Conservation (phyloP, 345 rosid species). For the Triadica sebifera region DNA sequence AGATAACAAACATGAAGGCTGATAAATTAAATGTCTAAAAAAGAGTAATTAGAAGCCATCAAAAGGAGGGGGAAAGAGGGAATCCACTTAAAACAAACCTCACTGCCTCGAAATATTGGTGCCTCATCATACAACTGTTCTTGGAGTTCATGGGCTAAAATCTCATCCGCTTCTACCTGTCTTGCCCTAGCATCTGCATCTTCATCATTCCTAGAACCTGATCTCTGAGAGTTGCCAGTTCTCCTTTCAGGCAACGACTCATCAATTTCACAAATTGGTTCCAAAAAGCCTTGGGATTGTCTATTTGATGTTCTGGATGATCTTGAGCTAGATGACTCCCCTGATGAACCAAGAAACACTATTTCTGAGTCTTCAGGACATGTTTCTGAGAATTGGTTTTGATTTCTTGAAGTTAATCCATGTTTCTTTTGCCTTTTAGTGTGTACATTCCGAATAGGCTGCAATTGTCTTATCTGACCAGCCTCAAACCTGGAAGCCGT, state of each 20-base stretch:
- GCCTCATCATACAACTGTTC: slow-evolving; percentile 74
- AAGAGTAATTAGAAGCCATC: not conserved
- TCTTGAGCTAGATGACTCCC: slow-evolving; percentile 58
- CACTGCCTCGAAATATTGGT: slow-evolving; percentile 31
- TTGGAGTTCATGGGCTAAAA: slow-evolving; percentile 83
- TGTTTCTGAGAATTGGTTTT: slow-evolving; percentile 35
- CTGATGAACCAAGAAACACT: slow-evolving; percentile 50
- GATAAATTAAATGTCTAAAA: slow-evolving; percentile 1
- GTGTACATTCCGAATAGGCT: slow-evolving; percentile 6
- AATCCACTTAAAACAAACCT: slow-evolving; percentile 37
- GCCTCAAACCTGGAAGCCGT: slow-evolving; percentile 31
- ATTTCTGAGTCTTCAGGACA: slow-evolving; percentile 45
- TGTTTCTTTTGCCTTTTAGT: slow-evolving; percentile 17
- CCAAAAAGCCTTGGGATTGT: slow-evolving; percentile 29
- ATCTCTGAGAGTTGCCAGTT: slow-evolving; percentile 15
- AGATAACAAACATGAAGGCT: slow-evolving; percentile 7
- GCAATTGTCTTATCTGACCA: slow-evolving; percentile 20
- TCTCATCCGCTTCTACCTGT: slow-evolving; percentile 92
- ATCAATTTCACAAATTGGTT: slow-evolving; percentile 43
- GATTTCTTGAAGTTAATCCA: slow-evolving; percentile 38
- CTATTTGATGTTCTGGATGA: slow-evolving; percentile 38
- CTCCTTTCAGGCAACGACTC: slow-evolving; percentile 45
- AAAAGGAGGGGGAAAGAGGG: not conserved
- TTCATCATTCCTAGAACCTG: slow-evolving; percentile 30
- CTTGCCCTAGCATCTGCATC: slow-evolving; percentile 56